Percentiles rank a stretch among this genome's conserved stretches.
phyloP scores from a whole-genome alignment of 129 eudicot genomes.

The Artemisia argyi region DNA sequence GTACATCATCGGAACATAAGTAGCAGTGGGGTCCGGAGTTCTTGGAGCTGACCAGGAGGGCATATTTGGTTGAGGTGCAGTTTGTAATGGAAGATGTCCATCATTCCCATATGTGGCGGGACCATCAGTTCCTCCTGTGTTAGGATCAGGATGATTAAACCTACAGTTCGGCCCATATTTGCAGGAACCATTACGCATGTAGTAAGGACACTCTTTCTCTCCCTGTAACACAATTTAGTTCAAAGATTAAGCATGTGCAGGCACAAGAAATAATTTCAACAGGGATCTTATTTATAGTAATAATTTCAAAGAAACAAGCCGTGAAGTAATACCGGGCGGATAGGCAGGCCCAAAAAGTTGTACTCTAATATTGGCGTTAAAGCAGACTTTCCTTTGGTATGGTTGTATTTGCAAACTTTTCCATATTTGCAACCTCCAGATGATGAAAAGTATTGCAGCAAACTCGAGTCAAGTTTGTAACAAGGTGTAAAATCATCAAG shows the following conservation, averaged over 20 bases:
- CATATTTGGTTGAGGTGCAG: slow-evolving; percentile 45
- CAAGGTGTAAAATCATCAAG: slow-evolving; percentile 19
- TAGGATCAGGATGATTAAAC: slow-evolving; percentile 98
- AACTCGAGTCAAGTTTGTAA: slow-evolving; percentile 19
- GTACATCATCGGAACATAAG: slow-evolving; percentile 51
- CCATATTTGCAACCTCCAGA: slow-evolving; percentile 89
- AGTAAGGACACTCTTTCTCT: slow-evolving; percentile 82
- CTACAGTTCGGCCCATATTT: slow-evolving; percentile 84
- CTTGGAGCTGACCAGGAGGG: slow-evolving; percentile 58
- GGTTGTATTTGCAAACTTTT: slow-evolving; percentile 72
- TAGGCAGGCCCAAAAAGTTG: slow-evolving; percentile 90
- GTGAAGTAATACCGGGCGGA: slow-evolving; percentile 60
- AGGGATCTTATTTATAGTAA: background rate
- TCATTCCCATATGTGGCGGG: slow-evolving; percentile 54
- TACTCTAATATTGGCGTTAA: slow-evolving; percentile 47
- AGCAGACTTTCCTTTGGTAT: slow-evolving; percentile 46
- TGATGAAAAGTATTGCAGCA: slow-evolving; percentile 75
- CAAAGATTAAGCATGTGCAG: background rate
- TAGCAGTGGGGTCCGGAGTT: slow-evolving; percentile 38
- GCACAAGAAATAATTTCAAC: background rate
- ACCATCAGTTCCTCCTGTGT: slow-evolving; percentile 48
- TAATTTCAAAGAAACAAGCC: slow-evolving; percentile 7
- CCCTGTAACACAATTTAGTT: slow-evolving; percentile 43
- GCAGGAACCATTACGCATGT: slow-evolving; percentile 97
- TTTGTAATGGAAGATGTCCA: slow-evolving; percentile 40